These are phyloP conservation scores for Diddensiella caesifluorescens DNA, from an alignment of 805 yeast species.

Conservation along the genomic window DNA sequence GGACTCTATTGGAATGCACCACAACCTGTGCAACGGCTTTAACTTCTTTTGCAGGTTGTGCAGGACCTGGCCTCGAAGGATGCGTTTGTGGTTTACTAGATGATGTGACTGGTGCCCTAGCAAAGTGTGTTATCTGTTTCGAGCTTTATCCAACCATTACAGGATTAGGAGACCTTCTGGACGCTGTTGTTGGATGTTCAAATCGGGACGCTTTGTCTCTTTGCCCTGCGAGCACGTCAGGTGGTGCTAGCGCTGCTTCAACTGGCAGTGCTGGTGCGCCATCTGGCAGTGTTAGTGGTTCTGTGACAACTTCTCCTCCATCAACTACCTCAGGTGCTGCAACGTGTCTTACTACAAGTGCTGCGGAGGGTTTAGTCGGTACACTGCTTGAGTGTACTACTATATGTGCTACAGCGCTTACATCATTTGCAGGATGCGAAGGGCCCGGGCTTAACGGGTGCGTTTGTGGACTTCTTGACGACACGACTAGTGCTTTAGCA, in stretches of 20 bases:
- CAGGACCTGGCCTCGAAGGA: neutral
- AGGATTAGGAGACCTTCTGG: constrained; percentile 1
- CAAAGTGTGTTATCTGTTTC: constrained; percentile 7
- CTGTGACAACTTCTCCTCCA: neutral
- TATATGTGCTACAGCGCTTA: neutral
- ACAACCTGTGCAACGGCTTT: constrained; percentile 5
- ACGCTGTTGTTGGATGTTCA: constrained; percentile 2
- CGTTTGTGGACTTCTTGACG: constrained; percentile 1
- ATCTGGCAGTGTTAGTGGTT: neutral
- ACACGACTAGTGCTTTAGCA: neutral
- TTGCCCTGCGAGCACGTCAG: constrained; percentile 2
- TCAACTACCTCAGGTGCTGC: neutral
- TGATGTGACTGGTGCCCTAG: constrained; percentile 7
- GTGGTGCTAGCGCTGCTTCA: neutral
- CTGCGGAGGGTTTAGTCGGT: neutral
- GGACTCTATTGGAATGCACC: constrained; percentile 1
- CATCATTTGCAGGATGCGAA: neutral
- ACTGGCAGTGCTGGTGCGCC: neutral
- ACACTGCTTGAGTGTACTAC: neutral
- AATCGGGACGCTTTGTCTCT: neutral
- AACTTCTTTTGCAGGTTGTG: constrained; percentile 1
- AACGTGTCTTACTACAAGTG: neutral
- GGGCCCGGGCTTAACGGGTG: neutral
- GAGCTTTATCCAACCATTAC: neutral
- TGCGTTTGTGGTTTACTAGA: constrained; percentile 4